phyloP scores from a whole-genome alignment of 164 flowering plant species.

The Pachysandra terminalis region DNA sequence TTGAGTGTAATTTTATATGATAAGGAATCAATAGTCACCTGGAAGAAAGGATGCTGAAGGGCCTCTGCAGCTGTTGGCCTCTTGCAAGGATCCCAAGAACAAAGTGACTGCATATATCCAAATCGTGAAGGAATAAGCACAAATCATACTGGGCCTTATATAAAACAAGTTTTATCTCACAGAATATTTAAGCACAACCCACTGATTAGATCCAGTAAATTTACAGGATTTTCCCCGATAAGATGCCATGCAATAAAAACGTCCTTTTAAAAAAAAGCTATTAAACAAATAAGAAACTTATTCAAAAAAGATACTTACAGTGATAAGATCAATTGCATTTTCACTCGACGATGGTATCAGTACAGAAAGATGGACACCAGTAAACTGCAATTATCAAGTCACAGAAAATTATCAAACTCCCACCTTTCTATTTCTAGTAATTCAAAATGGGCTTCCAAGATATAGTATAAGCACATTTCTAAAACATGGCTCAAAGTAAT shows the following conservation, averaged over 20 bases:
- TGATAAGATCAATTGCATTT: constrained; percentile 64
- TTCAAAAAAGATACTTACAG: constrained; percentile 33
- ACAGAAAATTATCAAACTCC: neutral
- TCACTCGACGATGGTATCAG: constrained; percentile 75
- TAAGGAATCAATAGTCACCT: too few relatives aligned
- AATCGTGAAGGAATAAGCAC: neutral
- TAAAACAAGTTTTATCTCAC: neutral
- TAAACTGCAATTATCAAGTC: constrained; percentile 53
- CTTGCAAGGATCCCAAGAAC: constrained; percentile 63
- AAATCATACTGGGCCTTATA: neutral
- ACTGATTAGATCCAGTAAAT: neutral
- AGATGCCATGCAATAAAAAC: too few relatives aligned
- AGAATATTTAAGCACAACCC: neutral
- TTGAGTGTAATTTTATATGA: too few relatives aligned
- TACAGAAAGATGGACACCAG: too few relatives aligned
- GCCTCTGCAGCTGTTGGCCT: constrained; percentile 68
- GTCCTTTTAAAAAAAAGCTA: too few relatives aligned
- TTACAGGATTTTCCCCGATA: neutral
- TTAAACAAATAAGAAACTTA: neutral
- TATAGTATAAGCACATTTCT: too few relatives aligned
- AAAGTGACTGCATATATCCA: constrained; percentile 39
- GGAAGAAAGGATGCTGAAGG: too few relatives aligned
- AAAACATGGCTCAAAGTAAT: too few relatives aligned
- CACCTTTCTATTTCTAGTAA: neutral
- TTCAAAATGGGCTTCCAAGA: neutral